Base-by-base conservation (phyloP, 192 early-diverging fungal species). In the Coemansia sp. region DNA sequence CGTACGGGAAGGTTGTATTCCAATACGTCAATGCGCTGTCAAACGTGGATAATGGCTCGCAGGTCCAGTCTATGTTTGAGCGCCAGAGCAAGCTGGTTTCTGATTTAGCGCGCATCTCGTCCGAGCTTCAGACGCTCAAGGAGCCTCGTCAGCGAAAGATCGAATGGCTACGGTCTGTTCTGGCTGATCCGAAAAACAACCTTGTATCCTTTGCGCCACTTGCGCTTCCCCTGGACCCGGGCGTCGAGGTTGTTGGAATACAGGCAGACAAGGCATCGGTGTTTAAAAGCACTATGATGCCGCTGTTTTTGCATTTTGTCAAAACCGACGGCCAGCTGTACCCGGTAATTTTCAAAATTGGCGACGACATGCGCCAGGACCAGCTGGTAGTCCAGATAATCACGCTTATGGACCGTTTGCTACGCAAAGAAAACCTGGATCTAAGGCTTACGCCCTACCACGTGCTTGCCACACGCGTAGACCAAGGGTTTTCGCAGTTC, bases 341-440 rank as follows among this genome's bases (percentile, higher is more conserved):
- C 65, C 92, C 91, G 12, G 88, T 95, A 2, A 99, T 99, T 14
- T 98, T 98, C 86, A 99, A 99, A 80, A 89, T 91, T 0, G 98
- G 98, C 7, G 98, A 99, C 70, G 98, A 99, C 67, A 72, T 89
- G 69, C 83, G 96, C 48, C 98, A 99, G 84, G 98, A 99, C 82
- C 98, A 99, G 76, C 84, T 99, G 25, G 95, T 96, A 1, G 92
- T 99, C 49, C 98, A 99, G 73, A 89, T 99, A 52, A 94, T 98
- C 48, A 95, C 93, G 0, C 86, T 99, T 20, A 99, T 99, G 96
- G 96, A 99, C 70, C 86, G 90, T 60, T 79, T 99, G 33, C 77
- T 99, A 32, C 87, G 90, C 32, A 96, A 97, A 69, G 98, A 99
- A 68, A 99, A 95, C 71, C 81, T 99, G 58, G 96, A 99, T 67